Evolutionary conservation across 2,329 filamentous ascomycete genomes (phyloP).

Genomic region (Laburnicola sp.): DNA sequence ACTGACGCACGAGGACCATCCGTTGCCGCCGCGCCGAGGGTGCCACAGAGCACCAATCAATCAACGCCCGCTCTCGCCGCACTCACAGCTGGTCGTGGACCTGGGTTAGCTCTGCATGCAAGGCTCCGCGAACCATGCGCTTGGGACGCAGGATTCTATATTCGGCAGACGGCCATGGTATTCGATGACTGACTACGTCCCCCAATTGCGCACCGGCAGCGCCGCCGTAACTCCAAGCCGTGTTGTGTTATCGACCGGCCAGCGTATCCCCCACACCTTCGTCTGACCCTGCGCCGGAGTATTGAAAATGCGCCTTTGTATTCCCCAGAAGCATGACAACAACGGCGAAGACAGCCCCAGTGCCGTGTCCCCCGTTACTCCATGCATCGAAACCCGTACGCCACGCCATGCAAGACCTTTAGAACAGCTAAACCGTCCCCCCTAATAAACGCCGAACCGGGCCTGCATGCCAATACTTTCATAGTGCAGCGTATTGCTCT

Average conservation of each 20-base stretch:
- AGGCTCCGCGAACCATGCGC: slow-evolving; percentile 33
- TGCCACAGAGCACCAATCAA: slow-evolving; percentile 17
- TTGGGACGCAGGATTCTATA: slow-evolving; percentile 31
- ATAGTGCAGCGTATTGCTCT: slow-evolving; percentile 38
- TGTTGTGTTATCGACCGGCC: slow-evolving; percentile 1
- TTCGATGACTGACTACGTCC: slow-evolving; percentile 5
- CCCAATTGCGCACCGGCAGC: slow-evolving; percentile 11
- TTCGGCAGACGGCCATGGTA: slow-evolving; percentile 23
- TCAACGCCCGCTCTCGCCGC: slow-evolving; percentile 24
- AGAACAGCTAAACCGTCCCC: slow-evolving; percentile 18
- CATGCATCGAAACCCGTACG: slow-evolving; percentile 18
- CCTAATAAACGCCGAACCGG: slow-evolving; percentile 22
- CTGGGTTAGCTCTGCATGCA: slow-evolving; percentile 32
- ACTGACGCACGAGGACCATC: not conserved
- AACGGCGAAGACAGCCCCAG: slow-evolving; percentile 20
- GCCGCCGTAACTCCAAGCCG: slow-evolving; percentile 3
- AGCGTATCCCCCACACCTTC: slow-evolving; percentile 13
- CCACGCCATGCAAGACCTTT: slow-evolving; percentile 24
- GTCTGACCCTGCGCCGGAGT: slow-evolving; percentile 14
- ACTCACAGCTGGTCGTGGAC: slow-evolving; percentile 24
- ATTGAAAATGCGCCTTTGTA: slow-evolving; percentile 27
- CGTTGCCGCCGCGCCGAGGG: slow-evolving; percentile 23
- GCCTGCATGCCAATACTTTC: slow-evolving; percentile 36
- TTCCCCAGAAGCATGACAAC: slow-evolving; percentile 20
- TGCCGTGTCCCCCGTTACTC: slow-evolving; percentile 20